Evolutionary conservation across 2,329 filamentous ascomycete species (phyloP).

Genomic region (Aspergillus oerlinghausenensis): DNA sequence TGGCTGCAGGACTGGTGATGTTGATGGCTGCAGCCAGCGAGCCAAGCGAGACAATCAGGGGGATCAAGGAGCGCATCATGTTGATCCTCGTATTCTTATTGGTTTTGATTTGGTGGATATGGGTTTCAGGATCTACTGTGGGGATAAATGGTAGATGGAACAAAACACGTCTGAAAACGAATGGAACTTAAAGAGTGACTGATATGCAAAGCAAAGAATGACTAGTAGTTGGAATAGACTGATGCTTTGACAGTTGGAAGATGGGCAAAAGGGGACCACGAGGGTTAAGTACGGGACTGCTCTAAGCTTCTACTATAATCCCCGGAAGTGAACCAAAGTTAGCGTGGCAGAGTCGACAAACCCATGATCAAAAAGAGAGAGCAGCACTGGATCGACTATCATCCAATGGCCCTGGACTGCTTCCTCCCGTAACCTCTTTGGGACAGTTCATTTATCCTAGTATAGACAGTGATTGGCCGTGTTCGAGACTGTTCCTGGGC

Average conservation of each 20-base stretch:
- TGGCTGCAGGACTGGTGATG: constrained; percentile 27
- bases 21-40: constrained; percentile 19
- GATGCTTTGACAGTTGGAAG: not conserved
- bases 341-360: not conserved
- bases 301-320: too few species aligned
- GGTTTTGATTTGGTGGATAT: not conserved
- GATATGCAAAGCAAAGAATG: not conserved
- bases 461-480: not conserved
- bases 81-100: not conserved
- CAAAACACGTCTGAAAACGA: not conserved
- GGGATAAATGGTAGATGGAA: not conserved
- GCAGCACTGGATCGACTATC: not conserved
- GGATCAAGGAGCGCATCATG: constrained; percentile 7
- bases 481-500: not conserved
- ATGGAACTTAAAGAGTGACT: not conserved
- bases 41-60: constrained; percentile 14
- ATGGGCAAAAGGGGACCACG: not conserved
- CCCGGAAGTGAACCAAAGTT: not conserved
- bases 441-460: not conserved
- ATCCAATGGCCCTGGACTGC: not conserved
- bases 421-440: not conserved
- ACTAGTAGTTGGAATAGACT: not conserved
- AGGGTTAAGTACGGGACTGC: not conserved
- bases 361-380: not conserved
- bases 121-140: not conserved